These are phyloP conservation scores for Pseudogymnoascus sp. DNA, from an alignment of 2,329 filamentous ascomycete genomes.

Conservation along the genomic window DNA sequence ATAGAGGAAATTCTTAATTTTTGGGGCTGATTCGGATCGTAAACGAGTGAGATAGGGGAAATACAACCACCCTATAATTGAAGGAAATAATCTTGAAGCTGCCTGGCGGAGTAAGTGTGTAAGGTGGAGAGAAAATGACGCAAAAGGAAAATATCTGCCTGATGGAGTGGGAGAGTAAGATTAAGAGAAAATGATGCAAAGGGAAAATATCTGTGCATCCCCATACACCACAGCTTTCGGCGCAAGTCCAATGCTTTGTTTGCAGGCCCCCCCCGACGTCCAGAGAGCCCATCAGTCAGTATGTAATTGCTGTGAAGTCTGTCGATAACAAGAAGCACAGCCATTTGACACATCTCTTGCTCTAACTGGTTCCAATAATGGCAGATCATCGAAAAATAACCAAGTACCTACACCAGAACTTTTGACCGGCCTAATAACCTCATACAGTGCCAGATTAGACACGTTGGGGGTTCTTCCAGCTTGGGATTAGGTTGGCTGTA, in stretches of 20 bases:
- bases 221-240: neutral
- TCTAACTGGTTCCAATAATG: neutral
- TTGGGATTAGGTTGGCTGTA: constrained; percentile 15
- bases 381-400: neutral
- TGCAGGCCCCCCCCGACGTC: neutral
- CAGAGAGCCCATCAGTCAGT: neutral
- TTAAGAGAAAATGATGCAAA: neutral
- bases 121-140: neutral
- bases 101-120: neutral
- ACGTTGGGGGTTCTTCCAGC: too few relatives aligned
- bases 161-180: too few relatives aligned
- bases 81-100: neutral
- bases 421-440: neutral
- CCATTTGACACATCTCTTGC: neutral
- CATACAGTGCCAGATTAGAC: neutral
- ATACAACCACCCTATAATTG: neutral
- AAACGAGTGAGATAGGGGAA: neutral
- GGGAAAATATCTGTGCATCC: neutral
- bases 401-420: neutral
- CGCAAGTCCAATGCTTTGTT: neutral
- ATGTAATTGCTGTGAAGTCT: neutral
- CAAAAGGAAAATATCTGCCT: too few relatives aligned
- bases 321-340: neutral
- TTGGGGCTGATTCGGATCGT: neutral
- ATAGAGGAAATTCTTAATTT: neutral